Conservation (phyloP, 805 yeast genomes). For the Candida berthetii region DNA sequence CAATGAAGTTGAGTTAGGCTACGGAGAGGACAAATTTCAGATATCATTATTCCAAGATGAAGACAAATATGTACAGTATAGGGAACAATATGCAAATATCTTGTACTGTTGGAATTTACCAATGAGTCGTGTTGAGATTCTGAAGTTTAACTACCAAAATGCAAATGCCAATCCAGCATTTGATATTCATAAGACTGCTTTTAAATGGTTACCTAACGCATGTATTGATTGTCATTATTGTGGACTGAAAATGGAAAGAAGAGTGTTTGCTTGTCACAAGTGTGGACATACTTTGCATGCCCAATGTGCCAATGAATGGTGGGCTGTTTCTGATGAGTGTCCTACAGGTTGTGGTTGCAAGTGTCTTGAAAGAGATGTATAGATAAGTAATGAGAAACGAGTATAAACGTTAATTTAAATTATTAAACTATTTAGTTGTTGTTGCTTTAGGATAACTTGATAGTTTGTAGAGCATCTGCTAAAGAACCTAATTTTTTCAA, state of each 20-base stretch:
- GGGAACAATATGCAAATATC: constrained; percentile 73
- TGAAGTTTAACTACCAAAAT: constrained; percentile 55
- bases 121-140: constrained; percentile 68
- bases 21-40: constrained; percentile 27
- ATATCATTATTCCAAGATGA: constrained; percentile 30
- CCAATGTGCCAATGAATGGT: constrained; percentile 78
- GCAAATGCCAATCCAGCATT: constrained; percentile 16
- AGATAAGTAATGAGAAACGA: neutral
- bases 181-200: constrained; percentile 27
- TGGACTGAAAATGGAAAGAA: constrained; percentile 48
- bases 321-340: constrained; percentile 55
- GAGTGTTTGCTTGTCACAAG: constrained; percentile 58
- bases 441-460: neutral
- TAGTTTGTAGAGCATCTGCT: too few relatives aligned
- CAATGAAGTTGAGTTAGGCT: constrained; percentile 28
- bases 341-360: constrained; percentile 84
- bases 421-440: too few relatives aligned
- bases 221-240: constrained; percentile 57
- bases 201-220: constrained; percentile 21
- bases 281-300: constrained; percentile 82
- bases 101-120: constrained; percentile 81
- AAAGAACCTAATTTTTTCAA: too few relatives aligned
- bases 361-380: constrained; percentile 32
- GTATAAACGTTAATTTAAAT: too few relatives aligned
- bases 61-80: constrained; percentile 27